Percentiles rank a stretch among this genome's conserved stretches.
phyloP scores from a whole-genome alignment of 208 protist species.

The Leishmania martiniquensis region DNA sequence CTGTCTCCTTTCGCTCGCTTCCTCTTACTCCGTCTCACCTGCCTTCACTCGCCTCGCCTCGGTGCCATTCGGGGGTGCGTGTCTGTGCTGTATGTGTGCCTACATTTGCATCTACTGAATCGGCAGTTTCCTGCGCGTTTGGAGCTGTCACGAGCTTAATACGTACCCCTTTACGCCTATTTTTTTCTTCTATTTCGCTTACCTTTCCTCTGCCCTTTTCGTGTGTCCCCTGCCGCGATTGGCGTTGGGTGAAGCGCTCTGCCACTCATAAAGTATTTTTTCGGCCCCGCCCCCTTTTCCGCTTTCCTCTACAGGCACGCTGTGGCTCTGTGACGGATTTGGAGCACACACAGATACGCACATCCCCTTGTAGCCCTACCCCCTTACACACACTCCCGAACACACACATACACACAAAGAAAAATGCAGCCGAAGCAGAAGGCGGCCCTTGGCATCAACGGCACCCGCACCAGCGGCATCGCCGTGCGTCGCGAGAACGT shows the following conservation, averaged over 20 bases:
- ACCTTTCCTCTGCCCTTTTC: background rate
- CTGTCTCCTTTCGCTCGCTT: background rate
- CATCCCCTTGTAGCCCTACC: conserved; percentile 11
- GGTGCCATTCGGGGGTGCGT: too few relatives aligned
- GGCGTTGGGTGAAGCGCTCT: background rate
- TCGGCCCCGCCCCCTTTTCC: background rate
- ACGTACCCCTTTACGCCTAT: background rate
- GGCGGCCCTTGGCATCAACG: conserved; percentile 93
- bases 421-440: conserved; percentile 92
- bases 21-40: background rate
- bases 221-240: background rate
- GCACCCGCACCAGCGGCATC: conserved; percentile 94
- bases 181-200: too few relatives aligned
- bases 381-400: background rate
- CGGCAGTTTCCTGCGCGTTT: background rate
- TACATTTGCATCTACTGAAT: background rate
- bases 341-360: background rate
- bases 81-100: background rate
- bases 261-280: background rate
- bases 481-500: conserved; percentile 98
- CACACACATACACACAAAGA: conserved; percentile 5
- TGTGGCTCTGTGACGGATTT: background rate
- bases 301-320: background rate
- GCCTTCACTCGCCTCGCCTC: background rate
- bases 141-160: background rate